Conservation (phyloP, 2,329 filamentous ascomycete species). For the Fusarium sp. region DNA sequence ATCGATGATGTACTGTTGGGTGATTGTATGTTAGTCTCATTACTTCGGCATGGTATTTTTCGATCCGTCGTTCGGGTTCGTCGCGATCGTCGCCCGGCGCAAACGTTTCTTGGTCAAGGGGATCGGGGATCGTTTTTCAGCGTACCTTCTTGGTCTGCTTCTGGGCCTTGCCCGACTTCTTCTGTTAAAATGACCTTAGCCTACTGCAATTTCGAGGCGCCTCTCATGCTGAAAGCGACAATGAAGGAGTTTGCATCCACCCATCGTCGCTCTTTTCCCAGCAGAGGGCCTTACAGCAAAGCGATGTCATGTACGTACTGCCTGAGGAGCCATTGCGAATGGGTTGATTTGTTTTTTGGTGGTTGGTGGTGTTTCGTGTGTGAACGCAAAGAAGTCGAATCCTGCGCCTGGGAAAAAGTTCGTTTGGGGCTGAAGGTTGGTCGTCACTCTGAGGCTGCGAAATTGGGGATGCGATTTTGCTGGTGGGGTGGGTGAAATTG, state of each 20-base stretch:
- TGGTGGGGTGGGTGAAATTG: constrained; percentile 39
- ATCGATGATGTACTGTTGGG: constrained; percentile 92
- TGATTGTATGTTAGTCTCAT: constrained; percentile 24
- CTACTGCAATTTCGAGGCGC: constrained; percentile 74
- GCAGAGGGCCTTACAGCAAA: constrained; percentile 82
- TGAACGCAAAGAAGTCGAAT: constrained; percentile 73
- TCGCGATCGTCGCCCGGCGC: neutral
- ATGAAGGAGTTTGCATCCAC: neutral
- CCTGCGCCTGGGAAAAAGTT: constrained; percentile 68
- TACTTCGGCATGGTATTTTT: neutral
- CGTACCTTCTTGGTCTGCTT: constrained; percentile 87
- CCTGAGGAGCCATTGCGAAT: constrained; percentile 80
- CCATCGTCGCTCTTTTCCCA: neutral
- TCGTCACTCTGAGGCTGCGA: constrained; percentile 15
- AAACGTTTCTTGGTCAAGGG: constrained; percentile 1
- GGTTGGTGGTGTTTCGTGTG: constrained; percentile 39
- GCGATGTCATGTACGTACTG: constrained; percentile 86
- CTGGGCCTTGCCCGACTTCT: constrained; percentile 73
- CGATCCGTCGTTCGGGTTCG: neutral
- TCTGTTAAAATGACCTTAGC: constrained; percentile 78
- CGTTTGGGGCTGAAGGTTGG: constrained; percentile 17
- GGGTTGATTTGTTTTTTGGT: constrained; percentile 40
- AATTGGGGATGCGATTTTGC: constrained; percentile 30
- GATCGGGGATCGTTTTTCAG: constrained; percentile 1
- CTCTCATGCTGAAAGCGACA: constrained; percentile 16